These are phyloP conservation scores for Grosmannia clavigera DNA, from an alignment of 2,329 filamentous ascomycete genomes.

Conservation along the genomic window DNA sequence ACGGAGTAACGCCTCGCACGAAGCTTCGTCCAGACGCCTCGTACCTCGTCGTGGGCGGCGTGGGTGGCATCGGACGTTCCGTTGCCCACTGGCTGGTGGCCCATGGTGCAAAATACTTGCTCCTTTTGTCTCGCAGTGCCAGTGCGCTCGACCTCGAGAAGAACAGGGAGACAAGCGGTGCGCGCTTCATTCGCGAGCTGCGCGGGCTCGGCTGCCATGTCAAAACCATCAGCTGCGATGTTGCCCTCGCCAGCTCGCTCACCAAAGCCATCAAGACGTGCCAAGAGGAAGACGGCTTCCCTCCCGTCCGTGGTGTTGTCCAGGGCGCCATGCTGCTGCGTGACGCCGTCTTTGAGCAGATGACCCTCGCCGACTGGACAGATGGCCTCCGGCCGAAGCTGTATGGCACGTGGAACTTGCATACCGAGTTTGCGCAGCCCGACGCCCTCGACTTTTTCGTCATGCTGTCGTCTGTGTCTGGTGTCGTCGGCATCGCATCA, in stretches of 20 bases:
- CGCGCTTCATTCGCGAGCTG: background rate
- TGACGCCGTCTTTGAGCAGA: slow-evolving; percentile 5
- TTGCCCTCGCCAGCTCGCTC: background rate
- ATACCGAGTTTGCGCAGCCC: background rate
- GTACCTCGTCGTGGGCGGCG: slow-evolving; percentile 25
- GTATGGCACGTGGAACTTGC: slow-evolving; percentile 6
- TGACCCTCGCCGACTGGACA: slow-evolving; percentile 5
- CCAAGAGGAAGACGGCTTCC: slow-evolving; percentile 1
- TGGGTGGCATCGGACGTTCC: slow-evolving; percentile 23
- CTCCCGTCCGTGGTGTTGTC: slow-evolving; percentile 28
- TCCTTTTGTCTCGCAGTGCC: slow-evolving; percentile 18
- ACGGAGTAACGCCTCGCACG: background rate
- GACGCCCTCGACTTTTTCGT: slow-evolving; percentile 25
- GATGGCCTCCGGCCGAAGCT: slow-evolving; percentile 9
- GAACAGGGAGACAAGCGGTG: background rate
- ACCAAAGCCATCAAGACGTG: background rate
- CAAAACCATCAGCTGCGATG: background rate
- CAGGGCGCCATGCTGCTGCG: slow-evolving; percentile 29
- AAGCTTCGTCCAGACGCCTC: slow-evolving; percentile 7
- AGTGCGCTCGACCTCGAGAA: background rate
- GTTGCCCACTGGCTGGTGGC: slow-evolving; percentile 21
- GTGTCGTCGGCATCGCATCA: slow-evolving; percentile 21
- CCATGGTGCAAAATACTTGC: slow-evolving; percentile 16
- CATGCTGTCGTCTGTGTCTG: slow-evolving; percentile 25
- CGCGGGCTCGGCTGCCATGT: background rate